A percentile compares a stretch with the other conserved stretches of the same genome.
Evolutionary conservation across 2,329 filamentous ascomycete genomes (phyloP).

Genomic region (Monosporascus sp.): DNA sequence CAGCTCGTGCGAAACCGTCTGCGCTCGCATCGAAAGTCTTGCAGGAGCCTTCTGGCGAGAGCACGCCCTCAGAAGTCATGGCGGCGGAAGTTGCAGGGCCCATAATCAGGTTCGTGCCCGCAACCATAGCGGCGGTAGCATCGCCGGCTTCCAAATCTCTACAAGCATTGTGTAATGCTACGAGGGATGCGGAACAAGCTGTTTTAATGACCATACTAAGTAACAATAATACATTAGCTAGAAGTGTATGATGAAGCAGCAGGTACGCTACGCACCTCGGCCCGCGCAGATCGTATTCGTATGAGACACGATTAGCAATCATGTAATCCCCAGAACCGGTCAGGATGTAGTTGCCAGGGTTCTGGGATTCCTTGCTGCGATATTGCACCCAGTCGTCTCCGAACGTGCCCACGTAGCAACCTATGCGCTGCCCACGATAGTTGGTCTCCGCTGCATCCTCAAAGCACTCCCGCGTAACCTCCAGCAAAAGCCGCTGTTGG

Average conservation of each 20-base stretch:
- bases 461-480: constrained; percentile 24
- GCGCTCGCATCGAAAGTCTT: constrained; percentile 32
- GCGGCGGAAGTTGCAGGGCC: constrained; percentile 15
- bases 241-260: not conserved
- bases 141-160: constrained; percentile 20
- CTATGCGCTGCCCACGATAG: constrained; percentile 25
- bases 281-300: constrained; percentile 17
- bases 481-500: constrained; percentile 22
- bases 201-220: constrained; percentile 20
- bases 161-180: constrained; percentile 24
- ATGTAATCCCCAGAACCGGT: constrained; percentile 21
- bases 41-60: constrained; percentile 19
- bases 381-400: constrained; percentile 25
- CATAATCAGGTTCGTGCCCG: constrained; percentile 17
- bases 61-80: constrained; percentile 16
- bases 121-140: constrained; percentile 24
- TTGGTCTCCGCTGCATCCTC: constrained; percentile 24
- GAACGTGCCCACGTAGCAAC: constrained; percentile 28
- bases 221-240: constrained; percentile 3
- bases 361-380: constrained; percentile 15
- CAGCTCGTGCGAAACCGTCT: constrained; percentile 41
- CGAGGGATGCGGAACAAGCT: constrained; percentile 24
- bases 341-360: constrained; percentile 15
- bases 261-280: constrained; percentile 14
- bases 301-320: constrained; percentile 25